A percentile compares a stretch with the other conserved stretches of the same genome.
Evolutionary conservation across 768 basidiomycete species (phyloP).

Genomic region (Leccinum rimulosum): DNA sequence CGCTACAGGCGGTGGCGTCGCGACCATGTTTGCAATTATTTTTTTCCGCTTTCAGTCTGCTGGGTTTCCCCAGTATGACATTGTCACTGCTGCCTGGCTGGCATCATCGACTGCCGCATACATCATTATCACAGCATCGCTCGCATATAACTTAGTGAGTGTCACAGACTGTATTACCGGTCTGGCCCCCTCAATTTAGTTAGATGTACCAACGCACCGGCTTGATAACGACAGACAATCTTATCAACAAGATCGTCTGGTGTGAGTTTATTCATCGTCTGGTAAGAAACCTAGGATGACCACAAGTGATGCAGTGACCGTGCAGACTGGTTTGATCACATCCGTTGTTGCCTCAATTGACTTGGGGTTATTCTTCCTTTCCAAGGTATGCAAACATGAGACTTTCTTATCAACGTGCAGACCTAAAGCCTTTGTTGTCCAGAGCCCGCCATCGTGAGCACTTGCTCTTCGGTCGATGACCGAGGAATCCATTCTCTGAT

Average conservation of each 20-base stretch:
- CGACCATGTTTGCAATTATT: slow-evolving; percentile 27
- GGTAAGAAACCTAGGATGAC: not conserved
- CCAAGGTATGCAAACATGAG: slow-evolving; percentile 10
- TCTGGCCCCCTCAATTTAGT: not conserved
- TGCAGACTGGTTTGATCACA: slow-evolving; percentile 30
- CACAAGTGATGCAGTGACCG: slow-evolving; percentile 18
- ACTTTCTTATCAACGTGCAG: not conserved
- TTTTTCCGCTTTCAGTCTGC: slow-evolving; percentile 27
- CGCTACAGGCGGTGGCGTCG: slow-evolving; percentile 33
- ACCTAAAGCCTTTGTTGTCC: not conserved
- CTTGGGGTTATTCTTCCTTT: slow-evolving; percentile 22
- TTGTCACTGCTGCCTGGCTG: slow-evolving; percentile 41
- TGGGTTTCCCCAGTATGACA: slow-evolving; percentile 34
- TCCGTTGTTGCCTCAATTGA: slow-evolving; percentile 19
- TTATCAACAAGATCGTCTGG: slow-evolving; percentile 42
- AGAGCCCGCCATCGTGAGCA: slow-evolving; percentile 10
- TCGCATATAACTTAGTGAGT: slow-evolving; percentile 44
- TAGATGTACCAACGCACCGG: slow-evolving; percentile 43
- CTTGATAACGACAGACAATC: slow-evolving; percentile 36
- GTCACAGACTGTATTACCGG: not conserved
- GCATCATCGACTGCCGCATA: slow-evolving; percentile 40
- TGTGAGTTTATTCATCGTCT: slow-evolving; percentile 19
- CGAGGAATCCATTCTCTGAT: not conserved
- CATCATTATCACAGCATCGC: slow-evolving; percentile 39
- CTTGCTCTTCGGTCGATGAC: not conserved